Evolutionary conservation across 1,284 basidiomycete genomes (phyloP), one percentile per base, ranked within the genome.

Genomic region (Testicularia cyperi): DNA sequence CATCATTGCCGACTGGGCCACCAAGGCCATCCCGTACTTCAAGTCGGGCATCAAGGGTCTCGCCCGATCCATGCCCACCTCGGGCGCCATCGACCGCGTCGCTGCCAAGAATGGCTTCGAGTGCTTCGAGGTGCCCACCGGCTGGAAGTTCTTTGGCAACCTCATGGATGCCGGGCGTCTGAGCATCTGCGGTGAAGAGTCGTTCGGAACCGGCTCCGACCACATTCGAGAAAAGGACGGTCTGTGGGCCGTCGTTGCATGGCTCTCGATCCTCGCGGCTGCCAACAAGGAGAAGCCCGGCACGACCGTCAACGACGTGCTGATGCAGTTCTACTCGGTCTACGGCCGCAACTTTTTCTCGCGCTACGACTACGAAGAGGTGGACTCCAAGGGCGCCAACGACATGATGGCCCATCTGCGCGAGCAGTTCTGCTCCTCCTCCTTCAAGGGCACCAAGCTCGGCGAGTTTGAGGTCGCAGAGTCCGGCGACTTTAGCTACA

Each of bases 111-210:
- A 90, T 80, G 87, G 87, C n/a, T 79, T 94, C 47, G 90, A 95
- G 78, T 85, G 85, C 77, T 96, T 96, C 74, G 94, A 97, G 78
- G 92, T 97, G 14, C 94, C 94, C 5, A 98, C 94, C 23, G 92
- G 94, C 45, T 96, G 91, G 94, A 98, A 98, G 80, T 98, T 98
- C 85, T 98, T 98, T 76, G 95, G 94, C 42, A 98, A 98, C 81
- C 82, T 98, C 63, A 98, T 98, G 94, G 94, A 98, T 78, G 94
- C 95, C 32, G 92, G 92, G 1, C 84, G 90, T 32, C 83, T 98
- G 29, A 96, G 92, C 38, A 97, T 98, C 77, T 98, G 94, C 73
- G 94, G 94, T 65, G 94, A 98, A 78, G 94, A 98, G 80, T 92
- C 89, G 9, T 98, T 98, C 78, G 94, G 94, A 53, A 98, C 94